Percentiles rank a stretch among this genome's conserved stretches.
Conservation (phyloP, 2,329 filamentous ascomycete species). For the Talaromyces amestolkiae region DNA sequence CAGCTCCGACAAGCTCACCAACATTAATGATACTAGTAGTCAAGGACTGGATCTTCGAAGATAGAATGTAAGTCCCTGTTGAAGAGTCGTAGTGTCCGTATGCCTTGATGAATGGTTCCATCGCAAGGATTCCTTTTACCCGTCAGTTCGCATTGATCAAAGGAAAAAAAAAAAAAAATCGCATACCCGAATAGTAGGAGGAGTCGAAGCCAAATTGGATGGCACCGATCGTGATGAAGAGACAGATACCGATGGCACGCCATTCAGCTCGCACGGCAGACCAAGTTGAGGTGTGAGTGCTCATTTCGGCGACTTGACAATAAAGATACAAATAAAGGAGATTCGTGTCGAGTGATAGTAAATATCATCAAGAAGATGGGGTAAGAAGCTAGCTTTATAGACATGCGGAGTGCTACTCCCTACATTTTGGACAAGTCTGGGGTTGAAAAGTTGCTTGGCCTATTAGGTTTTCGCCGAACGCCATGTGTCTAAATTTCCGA, state of each 20-base stretch:
- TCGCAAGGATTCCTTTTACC: neutral
- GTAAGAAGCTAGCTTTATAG: conserved; percentile 7
- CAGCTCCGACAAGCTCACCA: conserved; percentile 3
- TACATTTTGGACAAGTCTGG: neutral
- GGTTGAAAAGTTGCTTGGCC: neutral
- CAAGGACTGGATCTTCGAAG: conserved; percentile 1
- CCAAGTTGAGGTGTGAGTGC: neutral
- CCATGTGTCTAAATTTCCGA: neutral
- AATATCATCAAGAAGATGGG: neutral
- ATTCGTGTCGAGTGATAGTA: no score
- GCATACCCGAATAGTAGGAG: conserved; percentile 3
- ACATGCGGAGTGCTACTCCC: neutral
- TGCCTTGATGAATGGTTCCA: conserved; percentile 3
- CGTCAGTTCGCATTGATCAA: neutral
- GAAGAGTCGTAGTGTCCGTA: conserved; percentile 5
- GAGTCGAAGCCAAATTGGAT: neutral
- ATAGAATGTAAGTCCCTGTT: neutral
- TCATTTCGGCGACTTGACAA: neutral
- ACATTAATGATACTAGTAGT: conserved; percentile 10
- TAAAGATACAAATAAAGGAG: neutral
- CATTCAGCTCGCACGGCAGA: neutral
- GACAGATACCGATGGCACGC: conserved; percentile 5
- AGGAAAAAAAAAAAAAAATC: neutral
- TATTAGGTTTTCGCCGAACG: neutral
- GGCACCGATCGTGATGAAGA: conserved; percentile 5